Base-by-base conservation (phyloP, 306 rosid species). In the Begonia loranthoides region DNA sequence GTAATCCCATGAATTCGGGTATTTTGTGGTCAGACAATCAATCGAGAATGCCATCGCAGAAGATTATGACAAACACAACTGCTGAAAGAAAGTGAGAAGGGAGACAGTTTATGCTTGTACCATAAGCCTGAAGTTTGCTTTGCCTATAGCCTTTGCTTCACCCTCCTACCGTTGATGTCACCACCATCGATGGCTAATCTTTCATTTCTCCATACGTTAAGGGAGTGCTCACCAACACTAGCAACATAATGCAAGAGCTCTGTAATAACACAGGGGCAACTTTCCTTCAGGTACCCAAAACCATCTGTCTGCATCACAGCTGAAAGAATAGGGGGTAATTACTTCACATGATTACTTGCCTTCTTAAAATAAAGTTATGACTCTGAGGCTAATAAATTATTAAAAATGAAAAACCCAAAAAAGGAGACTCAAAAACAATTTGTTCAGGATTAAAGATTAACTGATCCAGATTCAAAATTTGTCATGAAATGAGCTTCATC, bases 241-340 rank as follows among this genome's bases (percentile, higher is more conserved):
- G 87, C 96, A 60, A 87, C 87, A 40, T 79, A 87, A 69, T 87
- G 84, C 79, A 87, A 49, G 50, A 87, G 84, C 57, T 87, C 94
- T 1, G 94, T 78, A 64, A 87, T 73, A 40, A 87, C 87, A 33
- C 87, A 56, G 0, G 94, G 94, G 64, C 96, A 87, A 57, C 96
- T 87, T 70, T 80, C 80, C 84, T 72, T 87, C 78, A 87, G 78
- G 76, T 87, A 81, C 60, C 76, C 85, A 57, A 79, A 87, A 40
- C 96, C 96, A 62, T 83, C 96, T 10, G 96, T 83, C 61, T 80
- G 81, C 94, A 87, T 87, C 66, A 87, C 94, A 69, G 84, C 96
- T 87, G 73, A 59, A 50, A 52, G 53, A 28, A 28, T 7, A 28
- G 36, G 36, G 36, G 9, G 36, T 7, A 28, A 28, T 28, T 28